Base-by-base conservation (phyloP, 2,329 filamentous ascomycete genomes). In the Fusarium torulosum region DNA sequence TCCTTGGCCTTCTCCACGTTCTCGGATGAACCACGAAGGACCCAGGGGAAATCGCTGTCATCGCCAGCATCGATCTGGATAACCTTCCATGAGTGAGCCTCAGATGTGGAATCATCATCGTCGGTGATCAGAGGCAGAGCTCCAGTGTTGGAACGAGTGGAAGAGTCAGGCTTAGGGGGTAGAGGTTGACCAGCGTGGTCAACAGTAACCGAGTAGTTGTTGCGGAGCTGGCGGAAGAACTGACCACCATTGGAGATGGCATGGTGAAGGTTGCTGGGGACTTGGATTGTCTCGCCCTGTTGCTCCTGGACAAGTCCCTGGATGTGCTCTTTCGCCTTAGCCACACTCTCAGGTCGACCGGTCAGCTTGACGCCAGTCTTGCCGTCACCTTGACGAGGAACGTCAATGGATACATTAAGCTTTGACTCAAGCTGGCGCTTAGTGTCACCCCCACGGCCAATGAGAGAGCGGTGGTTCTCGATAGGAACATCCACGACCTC, bases 61-160 rank as follows among this genome's bases (percentile, higher is more conserved):
- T 89, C 88, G n/a, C 81, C 80, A 38, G 87, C 86, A 25, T 79
- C 76, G 49, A 81, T 81, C 75, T 93, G 89, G 62, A 96, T 86
- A 14, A 96, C 82, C 70, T 92, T 91, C 93, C 94, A 99, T 3
- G 91, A 93, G 82, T 97, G 90, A 21, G 84, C 87, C 66, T 91
- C 89, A 8, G 87, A 83, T 21, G 85, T 79, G 14, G 85, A 81
- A 15, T 89, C 87, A 2, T 87, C 86, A 52, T 96, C 92, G 75
- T 98, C 96, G 1, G 94, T 98, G 79, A 98, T 98, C 71, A 99
- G 81, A n/a, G 96, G 96, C 57, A 97, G 86, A 38, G 88, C 80
- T 47, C 83, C 85, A 43, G 86, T 88, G 67, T 88, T 90, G 38
- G 84, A 83, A 21, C 87, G 85, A 10, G 81, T 77, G 63, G 83